Conservation (phyloP, 805 yeast genomes). For the Blastobotrys mokoenaii region DNA sequence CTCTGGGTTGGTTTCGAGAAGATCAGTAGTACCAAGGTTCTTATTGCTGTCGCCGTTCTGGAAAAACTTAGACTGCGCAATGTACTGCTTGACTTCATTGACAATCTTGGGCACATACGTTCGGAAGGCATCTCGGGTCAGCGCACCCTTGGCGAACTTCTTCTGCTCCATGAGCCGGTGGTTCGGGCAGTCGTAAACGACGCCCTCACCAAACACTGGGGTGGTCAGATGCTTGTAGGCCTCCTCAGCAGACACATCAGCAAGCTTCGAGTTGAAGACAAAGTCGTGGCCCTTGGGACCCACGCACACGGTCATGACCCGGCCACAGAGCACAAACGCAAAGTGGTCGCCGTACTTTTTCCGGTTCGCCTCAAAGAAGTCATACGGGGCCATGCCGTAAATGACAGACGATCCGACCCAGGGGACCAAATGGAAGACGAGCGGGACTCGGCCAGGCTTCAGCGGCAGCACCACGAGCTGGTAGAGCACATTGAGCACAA, state of each 20-base stretch:
- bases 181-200: constrained; percentile 94
- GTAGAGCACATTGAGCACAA: constrained; percentile 25
- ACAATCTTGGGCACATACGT: constrained; percentile 81
- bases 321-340: constrained; percentile 82
- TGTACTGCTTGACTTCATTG: constrained; percentile 65
- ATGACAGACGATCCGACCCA: constrained; percentile 89
- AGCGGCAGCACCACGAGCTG: constrained; percentile 26
- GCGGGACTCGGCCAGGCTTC: constrained; percentile 67
- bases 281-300: constrained; percentile 99
- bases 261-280: constrained; percentile 79
- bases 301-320: constrained; percentile 86
- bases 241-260: constrained; percentile 91
- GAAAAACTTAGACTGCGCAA: constrained; percentile 45
- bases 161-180: constrained; percentile 94
- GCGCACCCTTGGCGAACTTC: constrained; percentile 86
- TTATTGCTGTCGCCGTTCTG: constrained; percentile 28
- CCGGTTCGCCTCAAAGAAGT: constrained; percentile 73
- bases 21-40: constrained; percentile 29
- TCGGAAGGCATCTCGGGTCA: constrained; percentile 77
- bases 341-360: constrained; percentile 86
- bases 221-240: constrained; percentile 96
- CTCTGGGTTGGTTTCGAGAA: constrained; percentile 84
- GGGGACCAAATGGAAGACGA: constrained; percentile 88
- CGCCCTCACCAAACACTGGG: constrained; percentile 98
- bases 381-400: constrained; percentile 92